phyloP scores from a whole-genome alignment of 805 yeast species.

The Isabelozyma heimii region DNA sequence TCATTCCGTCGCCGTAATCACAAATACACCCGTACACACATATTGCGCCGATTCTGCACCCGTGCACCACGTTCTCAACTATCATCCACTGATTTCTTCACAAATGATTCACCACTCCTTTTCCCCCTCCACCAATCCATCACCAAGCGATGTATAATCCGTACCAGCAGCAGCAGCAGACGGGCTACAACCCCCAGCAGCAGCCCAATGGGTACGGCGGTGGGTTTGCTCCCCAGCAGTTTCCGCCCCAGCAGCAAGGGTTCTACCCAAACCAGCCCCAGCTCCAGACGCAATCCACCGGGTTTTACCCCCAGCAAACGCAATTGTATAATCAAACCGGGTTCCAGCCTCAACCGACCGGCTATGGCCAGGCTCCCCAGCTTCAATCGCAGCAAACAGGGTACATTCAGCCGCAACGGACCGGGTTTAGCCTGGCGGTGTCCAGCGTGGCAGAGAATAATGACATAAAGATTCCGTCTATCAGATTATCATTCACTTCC shows the following conservation, averaged over 20 bases:
- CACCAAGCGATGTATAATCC: constrained; percentile 35
- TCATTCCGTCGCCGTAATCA: too few relatives aligned
- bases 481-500: constrained; percentile 80
- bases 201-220: constrained; percentile 17
- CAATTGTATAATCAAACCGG: constrained; percentile 6
- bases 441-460: constrained; percentile 49
- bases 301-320: constrained; percentile 17
- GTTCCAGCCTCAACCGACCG: constrained; percentile 19
- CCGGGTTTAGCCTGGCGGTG: constrained; percentile 44
- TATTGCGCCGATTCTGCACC: not conserved
- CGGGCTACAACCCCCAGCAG: constrained; percentile 18
- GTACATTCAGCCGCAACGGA: constrained; percentile 39
- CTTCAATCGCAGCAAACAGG: constrained; percentile 37
- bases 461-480: constrained; percentile 65
- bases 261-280: constrained; percentile 24
- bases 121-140: constrained; percentile 2
- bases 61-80: not conserved
- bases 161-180: constrained; percentile 27
- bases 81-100: too few relatives aligned
- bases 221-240: constrained; percentile 16
- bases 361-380: constrained; percentile 11
- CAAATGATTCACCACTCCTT: not conserved
- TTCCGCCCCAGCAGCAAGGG: constrained; percentile 44
- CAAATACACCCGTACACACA: too few relatives aligned
- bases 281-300: not conserved